Percentiles rank a stretch among this genome's conserved stretches.
Evolutionary conservation across 257 asterid species (phyloP).

Genomic region (Knoxia roxburghii): DNA sequence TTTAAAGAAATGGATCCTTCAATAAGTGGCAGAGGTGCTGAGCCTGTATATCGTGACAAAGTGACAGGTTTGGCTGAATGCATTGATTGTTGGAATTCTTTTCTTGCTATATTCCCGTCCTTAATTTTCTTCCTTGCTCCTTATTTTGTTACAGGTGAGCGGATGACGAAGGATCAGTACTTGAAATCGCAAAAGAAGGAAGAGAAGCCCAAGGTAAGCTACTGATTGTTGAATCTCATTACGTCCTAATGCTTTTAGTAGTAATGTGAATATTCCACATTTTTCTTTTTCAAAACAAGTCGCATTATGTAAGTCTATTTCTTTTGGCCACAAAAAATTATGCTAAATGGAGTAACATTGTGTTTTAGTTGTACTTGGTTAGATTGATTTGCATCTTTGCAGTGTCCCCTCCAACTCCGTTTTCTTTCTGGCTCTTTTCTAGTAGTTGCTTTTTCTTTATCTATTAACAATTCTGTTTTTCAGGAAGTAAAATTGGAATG

Average conservation of each 20-base stretch:
- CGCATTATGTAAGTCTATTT: no score
- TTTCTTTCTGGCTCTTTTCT: neutral
- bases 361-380: neutral
- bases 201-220: slow-evolving; percentile 81
- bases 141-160: slow-evolving; percentile 50
- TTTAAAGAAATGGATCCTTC: slow-evolving; percentile 71
- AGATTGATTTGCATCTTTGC: neutral
- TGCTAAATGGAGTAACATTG: neutral
- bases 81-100: slow-evolving; percentile 5
- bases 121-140: slow-evolving; percentile 11
- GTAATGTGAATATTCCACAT: neutral
- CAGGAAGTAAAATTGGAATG: slow-evolving; percentile 91
- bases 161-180: slow-evolving; percentile 76
- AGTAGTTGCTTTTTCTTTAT: neutral
- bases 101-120: slow-evolving; percentile 4
- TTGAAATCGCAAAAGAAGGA: slow-evolving; percentile 53
- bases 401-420: no score
- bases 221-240: neutral
- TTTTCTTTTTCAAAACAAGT: neutral
- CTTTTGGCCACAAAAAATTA: neutral
- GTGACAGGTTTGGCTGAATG: slow-evolving; percentile 49
- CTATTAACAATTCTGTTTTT: slow-evolving; percentile 14
- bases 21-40: slow-evolving; percentile 77
- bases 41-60: slow-evolving; percentile 71
- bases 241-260: neutral